Evolutionary conservation across 768 basidiomycete genomes (phyloP).

Genomic region (Tulasnella sp.): DNA sequence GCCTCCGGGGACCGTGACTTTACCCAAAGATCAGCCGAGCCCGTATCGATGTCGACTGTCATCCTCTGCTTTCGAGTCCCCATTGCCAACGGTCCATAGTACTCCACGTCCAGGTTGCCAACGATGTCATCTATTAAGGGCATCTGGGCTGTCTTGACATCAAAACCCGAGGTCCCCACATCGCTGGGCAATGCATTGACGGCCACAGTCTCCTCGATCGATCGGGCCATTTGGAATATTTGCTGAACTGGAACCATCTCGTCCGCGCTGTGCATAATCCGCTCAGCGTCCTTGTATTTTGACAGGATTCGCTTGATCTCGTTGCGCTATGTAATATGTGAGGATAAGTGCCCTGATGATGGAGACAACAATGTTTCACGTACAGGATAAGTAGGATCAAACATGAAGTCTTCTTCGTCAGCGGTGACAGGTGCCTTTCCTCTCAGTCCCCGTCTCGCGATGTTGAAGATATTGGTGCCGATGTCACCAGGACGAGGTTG

Average conservation of each 20-base stretch:
- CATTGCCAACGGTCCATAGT: conserved; percentile 39
- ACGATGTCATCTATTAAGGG: conserved; percentile 34
- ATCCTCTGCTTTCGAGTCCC: conserved; percentile 47
- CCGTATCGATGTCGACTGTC: conserved; percentile 56
- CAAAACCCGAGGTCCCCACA: background rate
- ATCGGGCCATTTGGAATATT: background rate
- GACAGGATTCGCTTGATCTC: conserved; percentile 4
- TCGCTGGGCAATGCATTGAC: background rate
- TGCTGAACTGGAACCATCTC: background rate
- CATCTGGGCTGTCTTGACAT: conserved; percentile 11
- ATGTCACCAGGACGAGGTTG: background rate
- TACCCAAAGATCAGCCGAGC: conserved; percentile 57
- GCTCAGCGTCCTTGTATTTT: conserved; percentile 7
- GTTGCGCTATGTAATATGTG: background rate
- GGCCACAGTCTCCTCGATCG: background rate
- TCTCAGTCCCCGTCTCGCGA: background rate
- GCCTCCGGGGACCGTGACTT: conserved; percentile 23
- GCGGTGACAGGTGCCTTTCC: background rate
- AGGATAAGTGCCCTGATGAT: background rate
- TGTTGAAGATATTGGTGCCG: background rate
- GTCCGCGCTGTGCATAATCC: background rate
- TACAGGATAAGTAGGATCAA: conserved; percentile 8
- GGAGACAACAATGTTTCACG: background rate
- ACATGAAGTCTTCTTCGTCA: background rate
- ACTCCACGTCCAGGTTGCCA: conserved; percentile 35